Percentiles rank a stretch among this genome's conserved stretches.
These are phyloP conservation scores for Byssothecium circinans DNA, from an alignment of 2,329 filamentous ascomycete genomes.

Conservation along the genomic window DNA sequence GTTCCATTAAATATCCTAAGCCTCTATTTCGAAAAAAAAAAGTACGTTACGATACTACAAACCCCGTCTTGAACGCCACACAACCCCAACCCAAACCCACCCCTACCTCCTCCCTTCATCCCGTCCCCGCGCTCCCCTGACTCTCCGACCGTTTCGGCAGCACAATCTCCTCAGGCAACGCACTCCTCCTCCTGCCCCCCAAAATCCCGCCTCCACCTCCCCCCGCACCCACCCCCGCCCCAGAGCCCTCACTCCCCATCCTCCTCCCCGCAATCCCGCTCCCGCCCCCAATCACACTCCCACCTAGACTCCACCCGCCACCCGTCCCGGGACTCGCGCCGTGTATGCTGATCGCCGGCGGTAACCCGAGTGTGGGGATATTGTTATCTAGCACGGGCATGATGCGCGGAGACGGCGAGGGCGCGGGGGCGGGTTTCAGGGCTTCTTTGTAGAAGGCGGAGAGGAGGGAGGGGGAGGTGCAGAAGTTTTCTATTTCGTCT, in stretches of 20 bases:
- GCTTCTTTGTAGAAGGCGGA: constrained; percentile 48
- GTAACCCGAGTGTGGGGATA: constrained; percentile 48
- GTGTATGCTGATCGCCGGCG: constrained; percentile 43
- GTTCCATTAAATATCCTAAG: no score
- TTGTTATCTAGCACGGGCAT: constrained; percentile 40
- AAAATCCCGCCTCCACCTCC: constrained; percentile 7
- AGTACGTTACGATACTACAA: no score
- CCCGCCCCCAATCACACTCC: constrained; percentile 18
- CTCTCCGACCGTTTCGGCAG: constrained; percentile 29
- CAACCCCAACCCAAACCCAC: no score
- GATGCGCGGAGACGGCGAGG: constrained; percentile 45
- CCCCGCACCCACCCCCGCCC: no score
- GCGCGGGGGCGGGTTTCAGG: constrained; percentile 24
- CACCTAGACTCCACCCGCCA: constrained; percentile 28
- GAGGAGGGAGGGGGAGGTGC: constrained; percentile 44
- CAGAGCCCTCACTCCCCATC: constrained; percentile 29
- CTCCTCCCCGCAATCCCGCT: constrained; percentile 35
- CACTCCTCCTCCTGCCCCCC: constrained; percentile 25
- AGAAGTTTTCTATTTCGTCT: constrained; percentile 50
- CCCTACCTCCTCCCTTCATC: not conserved
- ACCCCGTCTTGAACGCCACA: no score
- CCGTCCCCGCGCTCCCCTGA: constrained; percentile 7
- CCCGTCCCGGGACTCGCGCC: constrained; percentile 34
- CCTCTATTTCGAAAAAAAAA: no score
- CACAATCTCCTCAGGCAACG: constrained; percentile 19